Evolutionary conservation across 140 eudicot genomes (phyloP).

Genomic region (Eryngium alpinum): DNA sequence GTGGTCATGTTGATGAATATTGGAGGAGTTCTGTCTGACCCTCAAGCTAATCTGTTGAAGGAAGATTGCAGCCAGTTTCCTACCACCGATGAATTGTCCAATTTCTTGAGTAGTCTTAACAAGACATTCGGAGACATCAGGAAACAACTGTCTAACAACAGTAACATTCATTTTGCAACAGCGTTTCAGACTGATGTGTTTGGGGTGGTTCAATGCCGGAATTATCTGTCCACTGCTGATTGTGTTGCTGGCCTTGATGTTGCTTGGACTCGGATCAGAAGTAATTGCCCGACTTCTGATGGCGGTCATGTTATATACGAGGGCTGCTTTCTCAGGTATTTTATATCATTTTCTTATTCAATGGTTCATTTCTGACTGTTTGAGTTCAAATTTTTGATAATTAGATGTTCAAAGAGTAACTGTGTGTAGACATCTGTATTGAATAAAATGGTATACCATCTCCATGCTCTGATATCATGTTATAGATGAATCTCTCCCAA

Average conservation of each 20-base stretch:
- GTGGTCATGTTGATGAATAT: neutral
- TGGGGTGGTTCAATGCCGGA: neutral
- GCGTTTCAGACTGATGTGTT: neutral
- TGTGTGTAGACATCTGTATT: neutral
- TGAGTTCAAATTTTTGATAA: too few species aligned
- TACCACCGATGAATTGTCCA: neutral
- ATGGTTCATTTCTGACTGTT: neutral
- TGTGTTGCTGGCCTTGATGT: constrained; percentile 7
- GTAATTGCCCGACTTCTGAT: neutral
- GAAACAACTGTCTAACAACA: neutral
- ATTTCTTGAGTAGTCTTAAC: neutral
- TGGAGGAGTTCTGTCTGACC: neutral
- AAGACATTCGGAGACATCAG: constrained; percentile 2
- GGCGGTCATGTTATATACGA: constrained; percentile 3
- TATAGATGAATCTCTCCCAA: too few species aligned
- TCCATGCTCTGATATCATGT: too few species aligned
- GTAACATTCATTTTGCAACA: neutral
- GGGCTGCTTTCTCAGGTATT: constrained; percentile 6
- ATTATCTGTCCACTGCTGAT: neutral
- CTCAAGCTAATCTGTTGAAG: neutral
- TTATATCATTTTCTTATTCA: neutral
- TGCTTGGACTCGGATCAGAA: neutral
- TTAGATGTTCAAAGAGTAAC: neutral
- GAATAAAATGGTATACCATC: too few species aligned
- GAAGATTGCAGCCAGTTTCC: neutral